Percentiles rank a stretch among this genome's conserved stretches.
Conservation (phyloP, 2,329 filamentous ascomycete species). For the Fragosphaeria purpurea region DNA sequence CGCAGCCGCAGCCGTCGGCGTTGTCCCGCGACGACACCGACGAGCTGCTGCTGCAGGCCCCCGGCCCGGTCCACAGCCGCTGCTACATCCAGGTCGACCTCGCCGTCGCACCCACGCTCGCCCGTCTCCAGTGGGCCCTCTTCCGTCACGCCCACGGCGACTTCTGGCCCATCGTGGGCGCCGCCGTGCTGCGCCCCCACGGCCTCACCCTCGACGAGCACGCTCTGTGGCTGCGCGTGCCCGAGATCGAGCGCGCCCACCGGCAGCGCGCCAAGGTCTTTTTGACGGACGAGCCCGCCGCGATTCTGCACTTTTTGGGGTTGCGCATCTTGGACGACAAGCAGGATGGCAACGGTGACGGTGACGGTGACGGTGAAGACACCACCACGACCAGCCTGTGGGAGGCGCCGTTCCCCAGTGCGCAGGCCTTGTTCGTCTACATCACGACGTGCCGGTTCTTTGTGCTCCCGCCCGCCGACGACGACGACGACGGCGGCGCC, state of each 20-base stretch:
- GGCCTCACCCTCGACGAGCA: slow-evolving; percentile 57
- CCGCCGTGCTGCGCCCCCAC: slow-evolving; percentile 51
- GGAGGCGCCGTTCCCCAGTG: slow-evolving; percentile 42
- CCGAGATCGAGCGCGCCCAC: slow-evolving; percentile 54
- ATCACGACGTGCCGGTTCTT: slow-evolving; percentile 49
- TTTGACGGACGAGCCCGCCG: slow-evolving; percentile 45
- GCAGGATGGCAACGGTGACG: slow-evolving; percentile 21
- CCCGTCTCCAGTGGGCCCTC: slow-evolving; percentile 47
- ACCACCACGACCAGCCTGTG: slow-evolving; percentile 25
- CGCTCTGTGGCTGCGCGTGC: slow-evolving; percentile 55
- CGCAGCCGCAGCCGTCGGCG: neutral
- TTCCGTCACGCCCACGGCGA: slow-evolving; percentile 69
- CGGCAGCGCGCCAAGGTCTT: slow-evolving; percentile 47
- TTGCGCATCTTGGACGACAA: slow-evolving; percentile 26
- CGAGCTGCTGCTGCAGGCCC: neutral
- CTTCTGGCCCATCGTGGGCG: slow-evolving; percentile 53
- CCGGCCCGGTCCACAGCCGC: neutral
- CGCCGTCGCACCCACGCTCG: slow-evolving; percentile 35
- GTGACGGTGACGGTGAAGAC: slow-evolving; percentile 9
- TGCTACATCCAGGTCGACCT: slow-evolving; percentile 60
- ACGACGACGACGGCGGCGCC: slow-evolving; percentile 14
- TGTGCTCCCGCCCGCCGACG: slow-evolving; percentile 25
- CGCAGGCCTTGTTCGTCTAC: slow-evolving; percentile 53
- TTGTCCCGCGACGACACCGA: neutral
- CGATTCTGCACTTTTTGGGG: slow-evolving; percentile 53